These are phyloP conservation scores for Capsicum chinense DNA, from an alignment of 257 asterid species.

Conservation along the genomic window DNA sequence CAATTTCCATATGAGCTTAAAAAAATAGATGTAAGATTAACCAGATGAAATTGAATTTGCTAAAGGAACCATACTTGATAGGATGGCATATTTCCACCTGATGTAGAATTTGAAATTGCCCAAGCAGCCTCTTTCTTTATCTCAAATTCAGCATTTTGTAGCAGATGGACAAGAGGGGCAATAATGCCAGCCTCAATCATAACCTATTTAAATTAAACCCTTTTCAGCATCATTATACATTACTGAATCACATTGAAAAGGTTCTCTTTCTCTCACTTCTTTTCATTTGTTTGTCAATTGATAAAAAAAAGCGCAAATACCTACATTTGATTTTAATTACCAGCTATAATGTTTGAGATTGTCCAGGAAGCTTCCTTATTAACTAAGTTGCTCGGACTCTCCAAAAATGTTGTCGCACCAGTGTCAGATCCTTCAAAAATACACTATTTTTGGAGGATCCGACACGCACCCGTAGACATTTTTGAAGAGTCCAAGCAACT, in stretches of 20 bases:
- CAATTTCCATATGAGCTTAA: constrained; percentile 24
- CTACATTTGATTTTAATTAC: constrained; percentile 76
- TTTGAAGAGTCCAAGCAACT: no score
- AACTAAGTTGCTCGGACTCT: no score
- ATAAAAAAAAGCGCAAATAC: constrained; percentile 37
- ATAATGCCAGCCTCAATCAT: constrained; percentile 66
- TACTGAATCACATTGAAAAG: constrained; percentile 24
- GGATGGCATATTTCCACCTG: constrained; percentile 88
- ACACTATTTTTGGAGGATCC: no score
- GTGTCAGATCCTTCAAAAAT: no score
- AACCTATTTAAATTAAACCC: constrained; percentile 41
- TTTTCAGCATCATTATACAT: constrained; percentile 19
- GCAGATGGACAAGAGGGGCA: constrained; percentile 65
- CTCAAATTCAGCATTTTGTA: constrained; percentile 76
- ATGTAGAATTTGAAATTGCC: constrained; percentile 91
- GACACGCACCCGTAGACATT: no score
- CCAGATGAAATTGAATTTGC: not conserved
- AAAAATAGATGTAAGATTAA: constrained; percentile 7
- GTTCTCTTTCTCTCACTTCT: not conserved
- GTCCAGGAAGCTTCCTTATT: constrained; percentile 85
- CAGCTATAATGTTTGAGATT: constrained; percentile 85
- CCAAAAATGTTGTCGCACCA: no score
- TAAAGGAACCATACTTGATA: constrained; percentile 55
- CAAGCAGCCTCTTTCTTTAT: constrained; percentile 89
- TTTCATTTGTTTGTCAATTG: not conserved